These are phyloP conservation scores for Neofusicoccum ribis DNA, from an alignment of 2,329 filamentous ascomycete species.

Conservation along the genomic window DNA sequence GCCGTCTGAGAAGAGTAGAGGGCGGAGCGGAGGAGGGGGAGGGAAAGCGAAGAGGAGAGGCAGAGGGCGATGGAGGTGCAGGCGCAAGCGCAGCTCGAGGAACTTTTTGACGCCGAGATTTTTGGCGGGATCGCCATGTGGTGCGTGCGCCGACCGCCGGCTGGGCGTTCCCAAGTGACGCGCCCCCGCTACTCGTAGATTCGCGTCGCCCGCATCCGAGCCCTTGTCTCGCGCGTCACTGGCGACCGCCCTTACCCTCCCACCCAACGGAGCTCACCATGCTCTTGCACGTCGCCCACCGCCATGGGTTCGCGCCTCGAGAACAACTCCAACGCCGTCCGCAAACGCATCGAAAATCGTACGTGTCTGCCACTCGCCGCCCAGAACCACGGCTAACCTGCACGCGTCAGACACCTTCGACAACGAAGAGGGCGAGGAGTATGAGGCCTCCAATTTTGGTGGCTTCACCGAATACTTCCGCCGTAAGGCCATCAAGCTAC, in stretches of 20 bases:
- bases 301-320: slow-evolving; percentile 64
- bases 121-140: not conserved
- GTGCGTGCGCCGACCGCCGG: not conserved
- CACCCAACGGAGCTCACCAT: not conserved
- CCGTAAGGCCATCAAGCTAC: slow-evolving; percentile 94
- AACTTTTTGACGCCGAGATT: slow-evolving; percentile 20
- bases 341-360: slow-evolving; percentile 64
- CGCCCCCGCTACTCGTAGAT: slow-evolving; percentile 10
- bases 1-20: not conserved
- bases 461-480: slow-evolving; percentile 91
- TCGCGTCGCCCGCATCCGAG: not conserved
- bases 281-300: not conserved
- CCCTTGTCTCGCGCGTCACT: not conserved
- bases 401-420: slow-evolving; percentile 64
- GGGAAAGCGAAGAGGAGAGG: slow-evolving; percentile 19
- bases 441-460: slow-evolving; percentile 80
- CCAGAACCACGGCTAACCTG: slow-evolving; percentile 13
- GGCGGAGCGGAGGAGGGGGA: not conserved
- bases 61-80: not conserved
- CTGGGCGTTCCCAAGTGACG: not conserved
- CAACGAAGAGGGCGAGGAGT: slow-evolving; percentile 86
- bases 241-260: not conserved
- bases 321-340: slow-evolving; percentile 58
- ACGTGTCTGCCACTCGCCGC: slow-evolving; percentile 25
- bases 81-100: slow-evolving; percentile 10